Percentiles rank a stretch among this genome's conserved stretches.
phyloP scores from a whole-genome alignment of 2,329 filamentous ascomycete species.

The Talaromyces sp. region DNA sequence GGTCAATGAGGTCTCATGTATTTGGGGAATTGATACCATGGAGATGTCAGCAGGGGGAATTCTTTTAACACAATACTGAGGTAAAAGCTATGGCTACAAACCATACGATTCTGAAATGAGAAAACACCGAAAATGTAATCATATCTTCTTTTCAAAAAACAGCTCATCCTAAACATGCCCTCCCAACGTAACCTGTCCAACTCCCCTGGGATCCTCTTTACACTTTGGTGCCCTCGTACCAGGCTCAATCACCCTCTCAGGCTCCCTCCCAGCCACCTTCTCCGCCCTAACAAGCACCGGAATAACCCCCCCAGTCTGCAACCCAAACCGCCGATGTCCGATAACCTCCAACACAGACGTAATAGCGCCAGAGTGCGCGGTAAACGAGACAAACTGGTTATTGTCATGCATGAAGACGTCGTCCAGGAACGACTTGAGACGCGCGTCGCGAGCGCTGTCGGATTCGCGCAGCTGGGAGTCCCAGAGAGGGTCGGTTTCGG shows the following conservation, averaged over 20 bases:
- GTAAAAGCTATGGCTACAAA: too few relatives aligned
- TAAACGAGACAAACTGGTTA: constrained; percentile 49
- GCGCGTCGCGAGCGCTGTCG: constrained; percentile 41
- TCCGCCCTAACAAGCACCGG: constrained; percentile 46
- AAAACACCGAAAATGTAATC: neutral
- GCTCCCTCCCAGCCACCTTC: constrained; percentile 16
- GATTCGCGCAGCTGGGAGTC: constrained; percentile 45
- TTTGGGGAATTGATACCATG: neutral
- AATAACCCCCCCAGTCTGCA: constrained; percentile 49
- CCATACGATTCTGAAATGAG: neutral
- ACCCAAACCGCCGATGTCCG: constrained; percentile 42
- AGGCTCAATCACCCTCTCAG: constrained; percentile 19
- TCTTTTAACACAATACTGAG: too few relatives aligned
- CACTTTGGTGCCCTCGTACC: constrained; percentile 21
- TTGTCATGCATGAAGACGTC: constrained; percentile 49
- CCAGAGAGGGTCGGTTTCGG: constrained; percentile 53
- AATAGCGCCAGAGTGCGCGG: constrained; percentile 57
- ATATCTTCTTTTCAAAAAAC: neutral
- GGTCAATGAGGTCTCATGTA: neutral
- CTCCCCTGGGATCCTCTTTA: constrained; percentile 11
- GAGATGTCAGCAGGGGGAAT: too few relatives aligned
- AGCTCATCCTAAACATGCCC: neutral
- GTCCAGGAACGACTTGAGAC: constrained; percentile 44
- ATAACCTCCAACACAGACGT: constrained; percentile 45
- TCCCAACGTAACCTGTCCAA: constrained; percentile 1